phyloP scores from a whole-genome alignment of 352 stramenopile genomes.

The Phytophthora constricta region DNA sequence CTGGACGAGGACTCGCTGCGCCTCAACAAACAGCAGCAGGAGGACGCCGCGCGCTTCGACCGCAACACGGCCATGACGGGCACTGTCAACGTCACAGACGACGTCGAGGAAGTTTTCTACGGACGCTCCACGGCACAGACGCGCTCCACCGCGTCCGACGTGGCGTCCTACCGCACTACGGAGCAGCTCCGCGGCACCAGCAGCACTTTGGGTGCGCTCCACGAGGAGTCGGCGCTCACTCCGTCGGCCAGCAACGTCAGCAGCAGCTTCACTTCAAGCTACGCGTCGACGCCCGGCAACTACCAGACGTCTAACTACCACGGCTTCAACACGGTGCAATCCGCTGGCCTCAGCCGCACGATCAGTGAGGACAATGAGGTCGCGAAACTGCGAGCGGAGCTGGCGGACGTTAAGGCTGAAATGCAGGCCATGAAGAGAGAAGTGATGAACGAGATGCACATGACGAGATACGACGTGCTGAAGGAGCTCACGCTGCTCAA shows the following conservation, averaged over 20 bases:
- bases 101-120: conserved; percentile 80
- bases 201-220: conserved; percentile 52
- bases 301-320: conserved; percentile 20
- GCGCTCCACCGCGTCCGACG: conserved; percentile 26
- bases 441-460: conserved; percentile 87
- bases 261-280: conserved; percentile 44
- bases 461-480: conserved; percentile 84
- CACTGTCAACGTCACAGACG: conserved; percentile 58
- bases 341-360: background rate
- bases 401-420: conserved; percentile 71
- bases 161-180: conserved; percentile 60
- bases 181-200: conserved; percentile 57
- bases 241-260: conserved; percentile 47
- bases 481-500: conserved; percentile 87
- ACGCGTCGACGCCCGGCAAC: conserved; percentile 29
- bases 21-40: conserved; percentile 51
- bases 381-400: conserved; percentile 53
- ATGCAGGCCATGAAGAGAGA: conserved; percentile 73
- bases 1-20: conserved; percentile 49
- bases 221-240: conserved; percentile 62
- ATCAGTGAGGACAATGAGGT: conserved; percentile 26
- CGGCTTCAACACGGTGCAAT: conserved; percentile 14
- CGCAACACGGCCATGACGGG: conserved; percentile 43
- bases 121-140: conserved; percentile 19
- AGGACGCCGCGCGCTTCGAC: conserved; percentile 42